Evolutionary conservation across 768 basidiomycete species (phyloP).

Genomic region (Pisolithus microcarpus): DNA sequence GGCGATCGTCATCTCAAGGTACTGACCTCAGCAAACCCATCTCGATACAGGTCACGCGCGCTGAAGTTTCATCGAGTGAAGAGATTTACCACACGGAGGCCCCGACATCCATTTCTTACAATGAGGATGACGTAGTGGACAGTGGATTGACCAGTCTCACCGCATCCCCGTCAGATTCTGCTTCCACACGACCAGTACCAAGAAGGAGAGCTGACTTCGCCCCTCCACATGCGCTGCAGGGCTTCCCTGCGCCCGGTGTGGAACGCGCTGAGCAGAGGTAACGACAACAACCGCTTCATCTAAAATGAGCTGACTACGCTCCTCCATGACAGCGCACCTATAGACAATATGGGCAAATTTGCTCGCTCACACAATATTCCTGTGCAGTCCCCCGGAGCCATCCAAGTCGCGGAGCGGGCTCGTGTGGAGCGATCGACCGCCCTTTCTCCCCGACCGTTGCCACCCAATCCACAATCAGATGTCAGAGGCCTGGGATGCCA

Average conservation of each 20-base stretch:
- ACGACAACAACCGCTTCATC: background rate
- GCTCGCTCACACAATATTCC: slow-evolving; percentile 35
- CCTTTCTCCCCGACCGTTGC: slow-evolving; percentile 54
- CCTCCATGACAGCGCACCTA: slow-evolving; percentile 32
- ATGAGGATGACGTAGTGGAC: slow-evolving; percentile 26
- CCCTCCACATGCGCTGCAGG: slow-evolving; percentile 41
- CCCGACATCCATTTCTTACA: slow-evolving; percentile 29
- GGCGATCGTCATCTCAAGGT: slow-evolving; percentile 35
- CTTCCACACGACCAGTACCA: slow-evolving; percentile 58
- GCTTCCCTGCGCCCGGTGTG: slow-evolving; percentile 11
- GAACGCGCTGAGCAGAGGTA: slow-evolving; percentile 22
- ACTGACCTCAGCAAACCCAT: slow-evolving; percentile 53
- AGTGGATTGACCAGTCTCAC: slow-evolving; percentile 34
- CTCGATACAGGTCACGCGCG: slow-evolving; percentile 23
- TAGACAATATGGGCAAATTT: slow-evolving; percentile 50
- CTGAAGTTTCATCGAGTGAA: slow-evolving; percentile 22
- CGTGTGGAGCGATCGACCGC: slow-evolving; percentile 68
- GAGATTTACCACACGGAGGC: slow-evolving; percentile 28
- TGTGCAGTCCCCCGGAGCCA: slow-evolving; percentile 26
- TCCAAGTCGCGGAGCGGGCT: slow-evolving; percentile 36
- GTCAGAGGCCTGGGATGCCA: slow-evolving; percentile 36
- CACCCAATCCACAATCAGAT: slow-evolving; percentile 17
- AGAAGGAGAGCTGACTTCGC: slow-evolving; percentile 63
- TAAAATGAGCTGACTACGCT: background rate
- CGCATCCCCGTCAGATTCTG: slow-evolving; percentile 60